Evolutionary conservation across 371 early-diverging fungal species (phyloP).

Genomic region (Mortierella sp.): DNA sequence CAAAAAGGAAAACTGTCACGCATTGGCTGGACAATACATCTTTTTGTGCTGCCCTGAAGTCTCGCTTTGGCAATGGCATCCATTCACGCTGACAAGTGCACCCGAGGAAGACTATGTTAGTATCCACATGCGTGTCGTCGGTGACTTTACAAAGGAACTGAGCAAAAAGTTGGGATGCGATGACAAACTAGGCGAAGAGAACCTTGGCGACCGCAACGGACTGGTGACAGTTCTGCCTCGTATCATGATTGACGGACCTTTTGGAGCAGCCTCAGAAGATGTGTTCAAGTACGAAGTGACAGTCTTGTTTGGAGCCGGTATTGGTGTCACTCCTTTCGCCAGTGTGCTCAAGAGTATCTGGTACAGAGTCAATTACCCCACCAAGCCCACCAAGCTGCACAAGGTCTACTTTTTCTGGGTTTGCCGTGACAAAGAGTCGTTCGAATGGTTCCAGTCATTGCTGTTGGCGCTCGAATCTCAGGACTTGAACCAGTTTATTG

Average conservation of each 20-base stretch:
- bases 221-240: slow-evolving; percentile 59
- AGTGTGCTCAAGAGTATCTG: slow-evolving; percentile 59
- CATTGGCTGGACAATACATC: slow-evolving; percentile 78
- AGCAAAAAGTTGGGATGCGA: slow-evolving; percentile 73
- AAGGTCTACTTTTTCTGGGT: slow-evolving; percentile 92
- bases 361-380: slow-evolving; percentile 60
- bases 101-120: slow-evolving; percentile 83
- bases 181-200: slow-evolving; percentile 56
- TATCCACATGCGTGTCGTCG: slow-evolving; percentile 83
- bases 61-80: slow-evolving; percentile 81
- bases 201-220: slow-evolving; percentile 42
- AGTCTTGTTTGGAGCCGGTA: slow-evolving; percentile 85
- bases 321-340: slow-evolving; percentile 74
- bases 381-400: slow-evolving; percentile 62
- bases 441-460: slow-evolving; percentile 84
- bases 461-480: slow-evolving; percentile 74
- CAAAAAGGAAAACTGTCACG: slow-evolving; percentile 65
- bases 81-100: slow-evolving; percentile 87
- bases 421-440: slow-evolving; percentile 79
- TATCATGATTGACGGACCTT: slow-evolving; percentile 89
- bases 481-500: slow-evolving; percentile 71
- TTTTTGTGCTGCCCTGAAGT: slow-evolving; percentile 74
- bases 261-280: slow-evolving; percentile 88
- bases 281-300: slow-evolving; percentile 86
- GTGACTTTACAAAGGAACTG: slow-evolving; percentile 84